Percentiles rank a stretch among this genome's conserved stretches.
Evolutionary conservation across 768 basidiomycete species (phyloP).

Genomic region (Lepiota venenata): DNA sequence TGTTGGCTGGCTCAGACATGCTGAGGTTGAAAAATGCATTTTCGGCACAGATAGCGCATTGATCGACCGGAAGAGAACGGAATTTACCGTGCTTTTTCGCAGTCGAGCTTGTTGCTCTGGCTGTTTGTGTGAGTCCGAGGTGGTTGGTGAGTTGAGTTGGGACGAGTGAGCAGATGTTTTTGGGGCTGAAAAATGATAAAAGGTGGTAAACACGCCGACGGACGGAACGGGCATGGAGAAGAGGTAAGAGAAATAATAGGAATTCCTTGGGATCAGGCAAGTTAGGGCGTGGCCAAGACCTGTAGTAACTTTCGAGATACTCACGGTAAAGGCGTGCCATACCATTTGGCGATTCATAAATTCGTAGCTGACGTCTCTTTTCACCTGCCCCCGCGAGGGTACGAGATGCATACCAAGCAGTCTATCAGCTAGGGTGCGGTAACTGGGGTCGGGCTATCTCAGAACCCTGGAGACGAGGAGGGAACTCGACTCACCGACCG

Average conservation of each 20-base stretch:
- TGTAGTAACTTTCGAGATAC: conserved; percentile 22
- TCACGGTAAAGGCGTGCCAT: conserved; percentile 96
- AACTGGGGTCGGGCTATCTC: conserved; percentile 42
- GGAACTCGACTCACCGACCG: conserved; percentile 58
- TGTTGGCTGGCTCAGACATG: conserved; percentile 48
- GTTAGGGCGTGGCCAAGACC: not conserved
- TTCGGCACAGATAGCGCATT: conserved; percentile 91
- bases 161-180: conserved; percentile 26
- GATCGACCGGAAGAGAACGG: conserved; percentile 61
- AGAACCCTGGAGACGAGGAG: not conserved
- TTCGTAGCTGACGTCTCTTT: conserved; percentile 91
- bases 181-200: conserved; percentile 25
- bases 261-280: conserved; percentile 69
- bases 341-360: conserved; percentile 99
- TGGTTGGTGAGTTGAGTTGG: conserved; percentile 18
- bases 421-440: conserved; percentile 81
- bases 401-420: conserved; percentile 71
- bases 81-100: conserved; percentile 53
- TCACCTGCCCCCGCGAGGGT: conserved; percentile 64
- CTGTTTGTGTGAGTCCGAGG: conserved; percentile 6
- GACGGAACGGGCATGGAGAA: conserved; percentile 67
- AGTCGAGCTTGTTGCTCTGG: not conserved
- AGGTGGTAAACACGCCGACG: conserved; percentile 51
- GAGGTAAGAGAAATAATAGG: conserved; percentile 85
- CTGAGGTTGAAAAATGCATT: conserved; percentile 63